Conservation (phyloP, 164 flowering plant species). For the Liquidambar formosana region DNA sequence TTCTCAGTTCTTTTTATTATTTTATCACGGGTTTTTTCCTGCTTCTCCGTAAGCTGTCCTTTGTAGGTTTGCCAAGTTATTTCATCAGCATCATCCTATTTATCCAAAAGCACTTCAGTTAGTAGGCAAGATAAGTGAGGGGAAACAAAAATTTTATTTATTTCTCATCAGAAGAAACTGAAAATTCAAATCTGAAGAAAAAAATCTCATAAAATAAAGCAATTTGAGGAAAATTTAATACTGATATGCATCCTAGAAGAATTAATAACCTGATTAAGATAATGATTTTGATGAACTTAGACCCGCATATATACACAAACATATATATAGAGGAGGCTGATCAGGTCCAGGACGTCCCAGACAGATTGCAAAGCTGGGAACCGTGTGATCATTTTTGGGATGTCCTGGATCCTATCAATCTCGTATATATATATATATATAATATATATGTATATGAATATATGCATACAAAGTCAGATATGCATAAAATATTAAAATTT, state of each 20-base stretch:
- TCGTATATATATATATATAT: no score
- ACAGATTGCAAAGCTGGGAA: no score
- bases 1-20: constrained; percentile 82
- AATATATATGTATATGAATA: no score
- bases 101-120: constrained; percentile 16
- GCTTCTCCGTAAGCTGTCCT: constrained; percentile 97
- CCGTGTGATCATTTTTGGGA: no score
- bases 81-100: constrained; percentile 73
- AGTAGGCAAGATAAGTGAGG: background rate
- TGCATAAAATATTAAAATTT: no score
- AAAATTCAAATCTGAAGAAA: background rate
- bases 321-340: no score
- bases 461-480: no score
- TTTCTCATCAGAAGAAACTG: background rate
- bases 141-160: background rate
- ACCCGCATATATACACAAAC: background rate
- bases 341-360: no score
- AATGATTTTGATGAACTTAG: background rate
- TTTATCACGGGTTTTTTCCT: constrained; percentile 93
- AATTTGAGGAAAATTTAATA: background rate
- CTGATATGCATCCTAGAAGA: background rate
- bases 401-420: no score
- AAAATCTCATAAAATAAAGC: background rate
- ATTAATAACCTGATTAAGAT: background rate
- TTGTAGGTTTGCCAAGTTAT: constrained; percentile 95